These are phyloP conservation scores for Orbilia blumenaviensis DNA, from an alignment of 2,329 filamentous ascomycete species.

Conservation along the genomic window DNA sequence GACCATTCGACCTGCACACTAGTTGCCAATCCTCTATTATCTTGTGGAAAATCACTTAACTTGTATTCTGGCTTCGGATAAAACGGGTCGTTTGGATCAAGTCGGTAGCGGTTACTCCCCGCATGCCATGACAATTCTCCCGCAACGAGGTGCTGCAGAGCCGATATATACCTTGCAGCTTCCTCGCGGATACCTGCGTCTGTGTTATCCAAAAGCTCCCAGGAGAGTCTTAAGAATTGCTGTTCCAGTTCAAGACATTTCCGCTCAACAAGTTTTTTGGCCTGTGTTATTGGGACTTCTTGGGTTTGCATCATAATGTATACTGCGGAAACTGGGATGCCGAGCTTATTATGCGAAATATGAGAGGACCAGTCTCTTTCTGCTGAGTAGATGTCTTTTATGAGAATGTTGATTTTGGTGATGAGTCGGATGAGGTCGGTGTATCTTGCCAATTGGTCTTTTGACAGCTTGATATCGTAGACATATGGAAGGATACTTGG, in stretches of 20 bases:
- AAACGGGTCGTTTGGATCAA: slow-evolving; percentile 9
- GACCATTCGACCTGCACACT: not conserved
- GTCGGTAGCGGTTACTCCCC: not conserved
- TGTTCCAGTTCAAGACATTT: slow-evolving; percentile 4
- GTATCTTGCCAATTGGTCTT: slow-evolving; percentile 14
- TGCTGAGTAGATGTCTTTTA: slow-evolving; percentile 17
- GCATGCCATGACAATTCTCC: slow-evolving; percentile 5
- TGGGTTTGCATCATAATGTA: slow-evolving; percentile 25
- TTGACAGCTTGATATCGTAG: slow-evolving; percentile 1
- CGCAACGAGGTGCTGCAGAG: slow-evolving; percentile 2
- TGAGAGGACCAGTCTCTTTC: slow-evolving; percentile 19
- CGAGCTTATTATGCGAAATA: not conserved
- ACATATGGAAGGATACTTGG: slow-evolving; percentile 1
- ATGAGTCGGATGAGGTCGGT: not conserved
- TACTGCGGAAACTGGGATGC: not conserved
- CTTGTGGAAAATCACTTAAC: slow-evolving; percentile 3
- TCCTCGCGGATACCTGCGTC: not conserved
- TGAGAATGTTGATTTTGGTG: not conserved
- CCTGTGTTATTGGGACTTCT: slow-evolving; percentile 8
- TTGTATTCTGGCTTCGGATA: slow-evolving; percentile 19
- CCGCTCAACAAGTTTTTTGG: slow-evolving; percentile 5
- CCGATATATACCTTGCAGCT: slow-evolving; percentile 6
- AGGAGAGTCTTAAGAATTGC: slow-evolving; percentile 1
- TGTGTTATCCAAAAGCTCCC: slow-evolving; percentile 2
- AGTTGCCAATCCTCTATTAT: slow-evolving; percentile 4